These are phyloP conservation scores for Xanthoconium purpureum DNA, from an alignment of 768 basidiomycete genomes.

Conservation along the genomic window DNA sequence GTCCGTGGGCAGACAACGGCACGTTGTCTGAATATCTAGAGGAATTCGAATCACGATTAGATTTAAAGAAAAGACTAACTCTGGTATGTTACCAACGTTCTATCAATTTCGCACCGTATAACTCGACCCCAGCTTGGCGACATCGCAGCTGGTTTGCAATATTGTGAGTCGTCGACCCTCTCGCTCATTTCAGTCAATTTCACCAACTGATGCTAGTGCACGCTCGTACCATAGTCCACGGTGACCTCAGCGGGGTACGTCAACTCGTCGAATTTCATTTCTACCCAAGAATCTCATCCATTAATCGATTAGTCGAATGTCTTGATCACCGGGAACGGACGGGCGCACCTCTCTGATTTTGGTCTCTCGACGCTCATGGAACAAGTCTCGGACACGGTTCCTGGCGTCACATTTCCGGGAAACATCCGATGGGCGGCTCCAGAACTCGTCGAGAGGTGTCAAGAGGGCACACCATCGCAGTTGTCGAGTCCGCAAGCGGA, in stretches of 20 bases:
- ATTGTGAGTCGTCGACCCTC: conserved; percentile 9
- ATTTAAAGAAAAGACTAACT: conserved; percentile 14
- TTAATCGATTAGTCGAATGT: conserved; percentile 18
- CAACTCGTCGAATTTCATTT: background rate
- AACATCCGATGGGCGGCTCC: conserved; percentile 33
- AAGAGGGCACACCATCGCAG: conserved; percentile 1
- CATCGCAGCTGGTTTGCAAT: conserved; percentile 22
- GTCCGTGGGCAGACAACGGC: conserved; percentile 34
- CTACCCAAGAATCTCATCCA: background rate
- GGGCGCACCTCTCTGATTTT: conserved; percentile 30
- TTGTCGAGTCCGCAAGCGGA: conserved; percentile 16
- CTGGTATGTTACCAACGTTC: conserved; percentile 10
- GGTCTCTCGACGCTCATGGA: conserved; percentile 26
- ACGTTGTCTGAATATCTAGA: conserved; percentile 31
- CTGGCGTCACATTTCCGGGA: conserved; percentile 14
- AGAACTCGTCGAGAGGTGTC: conserved; percentile 15
- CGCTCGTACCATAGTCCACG: conserved; percentile 32
- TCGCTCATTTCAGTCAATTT: background rate
- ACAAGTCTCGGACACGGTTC: conserved; percentile 4
- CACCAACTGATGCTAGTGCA: conserved; percentile 16
- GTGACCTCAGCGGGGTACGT: conserved; percentile 39
- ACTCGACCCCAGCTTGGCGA: conserved; percentile 20
- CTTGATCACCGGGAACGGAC: conserved; percentile 11
- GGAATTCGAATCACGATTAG: conserved; percentile 1
- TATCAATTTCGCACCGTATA: background rate